These are phyloP conservation scores for Porcisia deanei DNA, from an alignment of 208 protist species.

Conservation along the genomic window DNA sequence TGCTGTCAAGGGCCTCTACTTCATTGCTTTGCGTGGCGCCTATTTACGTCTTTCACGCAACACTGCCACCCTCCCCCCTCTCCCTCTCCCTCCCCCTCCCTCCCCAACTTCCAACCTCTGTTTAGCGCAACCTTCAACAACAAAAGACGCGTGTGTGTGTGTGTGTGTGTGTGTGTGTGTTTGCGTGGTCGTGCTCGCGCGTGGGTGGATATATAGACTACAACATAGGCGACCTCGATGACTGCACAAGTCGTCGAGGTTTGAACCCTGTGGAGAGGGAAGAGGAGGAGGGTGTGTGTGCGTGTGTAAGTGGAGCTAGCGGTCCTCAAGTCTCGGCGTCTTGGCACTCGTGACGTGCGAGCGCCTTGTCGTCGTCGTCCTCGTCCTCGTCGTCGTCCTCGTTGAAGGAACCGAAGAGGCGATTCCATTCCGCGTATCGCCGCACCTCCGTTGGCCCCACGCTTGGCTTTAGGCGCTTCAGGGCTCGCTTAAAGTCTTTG, in stretches of 20 bases:
- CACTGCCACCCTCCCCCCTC: neutral
- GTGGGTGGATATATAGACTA: neutral
- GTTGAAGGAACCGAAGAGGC: slow-evolving; percentile 77
- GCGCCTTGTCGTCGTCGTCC: slow-evolving; percentile 14
- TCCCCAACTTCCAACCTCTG: no score
- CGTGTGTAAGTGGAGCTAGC: neutral
- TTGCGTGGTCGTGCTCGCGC: neutral
- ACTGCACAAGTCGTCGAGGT: no score
- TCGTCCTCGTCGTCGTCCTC: slow-evolving; percentile 33
- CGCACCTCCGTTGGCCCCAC: slow-evolving; percentile 69
- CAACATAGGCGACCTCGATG: no score
- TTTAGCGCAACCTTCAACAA: no score
- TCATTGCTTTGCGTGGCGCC: neutral
- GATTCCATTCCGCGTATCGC: slow-evolving; percentile 86
- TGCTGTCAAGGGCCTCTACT: neutral
- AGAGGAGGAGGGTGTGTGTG: neutral
- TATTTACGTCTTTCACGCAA: neutral
- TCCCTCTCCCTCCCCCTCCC: no score
- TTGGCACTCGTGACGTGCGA: neutral
- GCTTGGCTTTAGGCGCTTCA: slow-evolving; percentile 78
- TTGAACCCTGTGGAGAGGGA: no score
- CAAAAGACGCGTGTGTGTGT: neutral
- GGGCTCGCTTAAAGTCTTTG: slow-evolving; percentile 75
- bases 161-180: neutral
- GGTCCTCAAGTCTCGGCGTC: neutral